phyloP scores from a whole-genome alignment of 169 alveolate species.

The Plasmodium knowlesi region DNA sequence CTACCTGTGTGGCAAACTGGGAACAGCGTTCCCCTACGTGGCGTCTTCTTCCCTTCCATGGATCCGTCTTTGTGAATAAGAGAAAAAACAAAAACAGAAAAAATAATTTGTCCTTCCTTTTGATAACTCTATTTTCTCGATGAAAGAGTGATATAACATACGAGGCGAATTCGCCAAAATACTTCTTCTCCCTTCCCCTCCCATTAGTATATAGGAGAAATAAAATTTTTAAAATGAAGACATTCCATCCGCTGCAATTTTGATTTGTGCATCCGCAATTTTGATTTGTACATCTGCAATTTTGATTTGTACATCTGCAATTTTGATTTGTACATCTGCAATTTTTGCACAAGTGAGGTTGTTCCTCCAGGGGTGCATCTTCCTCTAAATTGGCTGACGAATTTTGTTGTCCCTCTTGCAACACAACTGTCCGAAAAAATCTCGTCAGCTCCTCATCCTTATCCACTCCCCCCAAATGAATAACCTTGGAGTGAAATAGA shows the following conservation, averaged over 20 bases:
- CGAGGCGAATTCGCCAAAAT: neutral
- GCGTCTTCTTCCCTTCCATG: neutral
- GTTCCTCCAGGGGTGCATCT: neutral
- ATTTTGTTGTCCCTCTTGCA: neutral
- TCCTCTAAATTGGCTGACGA: neutral
- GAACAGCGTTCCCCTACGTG: neutral
- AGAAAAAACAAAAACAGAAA: conserved; percentile 53
- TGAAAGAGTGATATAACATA: conserved; percentile 33
- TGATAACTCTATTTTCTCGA: conserved; percentile 43
- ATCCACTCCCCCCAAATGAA: neutral
- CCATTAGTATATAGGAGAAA: neutral
- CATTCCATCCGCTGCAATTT: conserved; percentile 12
- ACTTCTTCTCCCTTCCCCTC: neutral
- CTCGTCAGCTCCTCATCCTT: neutral
- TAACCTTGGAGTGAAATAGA: conserved; percentile 14
- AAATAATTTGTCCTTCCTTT: conserved; percentile 38
- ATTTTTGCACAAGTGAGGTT: neutral
- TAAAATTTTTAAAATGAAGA: conserved; percentile 29
- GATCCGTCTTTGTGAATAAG: conserved; percentile 5
- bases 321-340: neutral
- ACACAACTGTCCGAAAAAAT: conserved; percentile 8
- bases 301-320: neutral
- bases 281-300: no score
- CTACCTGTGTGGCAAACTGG: neutral
- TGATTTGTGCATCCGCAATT: neutral